Evolutionary conservation across 1,139 yeast species (phyloP).

Genomic region (Yamadazyma taylorii): DNA sequence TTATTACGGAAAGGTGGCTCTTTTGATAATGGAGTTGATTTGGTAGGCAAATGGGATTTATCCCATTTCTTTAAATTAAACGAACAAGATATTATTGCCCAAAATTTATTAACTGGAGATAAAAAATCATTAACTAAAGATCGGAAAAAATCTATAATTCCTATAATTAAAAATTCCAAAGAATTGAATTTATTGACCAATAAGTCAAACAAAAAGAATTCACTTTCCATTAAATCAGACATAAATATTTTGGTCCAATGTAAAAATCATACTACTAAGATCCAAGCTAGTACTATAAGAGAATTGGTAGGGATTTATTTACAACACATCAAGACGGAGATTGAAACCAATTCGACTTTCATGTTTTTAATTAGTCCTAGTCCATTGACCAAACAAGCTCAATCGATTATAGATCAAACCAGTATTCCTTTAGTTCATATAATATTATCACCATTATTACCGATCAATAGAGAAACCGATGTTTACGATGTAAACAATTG

Average conservation of each 20-base stretch:
- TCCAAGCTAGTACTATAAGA: constrained; percentile 53
- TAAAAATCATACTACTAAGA: constrained; percentile 47
- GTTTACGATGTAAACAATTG: constrained; percentile 43
- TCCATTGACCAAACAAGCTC: constrained; percentile 59
- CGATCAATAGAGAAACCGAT: constrained; percentile 14
- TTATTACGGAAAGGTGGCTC: constrained; percentile 58
- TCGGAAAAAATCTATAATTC: constrained; percentile 8
- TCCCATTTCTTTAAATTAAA: constrained; percentile 23
- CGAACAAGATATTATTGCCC: constrained; percentile 8
- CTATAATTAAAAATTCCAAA: constrained; percentile 18
- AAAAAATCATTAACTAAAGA: too few species aligned
- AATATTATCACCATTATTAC: constrained; percentile 34
- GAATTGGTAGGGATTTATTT: constrained; percentile 59
- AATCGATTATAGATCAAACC: constrained; percentile 53
- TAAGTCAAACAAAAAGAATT: constrained; percentile 2
- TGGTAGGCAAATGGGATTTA: constrained; percentile 61
- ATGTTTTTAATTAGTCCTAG: constrained; percentile 57
- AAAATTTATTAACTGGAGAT: constrained; percentile 1
- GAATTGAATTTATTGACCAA: constrained; percentile 14
- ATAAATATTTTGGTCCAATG: constrained; percentile 56
- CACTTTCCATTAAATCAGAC: constrained; percentile 26
- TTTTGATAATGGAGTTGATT: constrained; percentile 72
- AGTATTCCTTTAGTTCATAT: constrained; percentile 56
- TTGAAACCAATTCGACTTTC: constrained; percentile 21
- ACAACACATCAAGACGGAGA: constrained; percentile 32